Percentiles rank a stretch among this genome's conserved stretches.
phyloP scores from a whole-genome alignment of 441 rosid species.

The Pelargonium exstipulatum region DNA sequence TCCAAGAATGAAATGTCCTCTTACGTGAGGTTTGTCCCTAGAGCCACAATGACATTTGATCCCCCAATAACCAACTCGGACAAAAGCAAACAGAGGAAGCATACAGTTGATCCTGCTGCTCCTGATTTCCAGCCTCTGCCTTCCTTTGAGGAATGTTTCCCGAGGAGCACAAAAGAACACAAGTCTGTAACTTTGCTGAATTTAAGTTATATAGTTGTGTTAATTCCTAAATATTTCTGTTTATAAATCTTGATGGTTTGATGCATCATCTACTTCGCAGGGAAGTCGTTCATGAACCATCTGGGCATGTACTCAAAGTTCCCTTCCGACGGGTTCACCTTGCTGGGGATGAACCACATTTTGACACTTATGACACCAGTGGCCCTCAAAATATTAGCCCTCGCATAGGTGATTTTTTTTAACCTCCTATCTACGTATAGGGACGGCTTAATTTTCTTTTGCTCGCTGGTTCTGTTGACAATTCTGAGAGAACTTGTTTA shows the following conservation, averaged over 20 bases:
- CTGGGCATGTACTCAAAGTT: constrained; percentile 78
- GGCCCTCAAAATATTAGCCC: constrained; percentile 86
- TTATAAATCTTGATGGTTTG: not conserved
- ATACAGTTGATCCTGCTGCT: constrained; percentile 74
- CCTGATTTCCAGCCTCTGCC: constrained; percentile 87
- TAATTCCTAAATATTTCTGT: constrained; percentile 2
- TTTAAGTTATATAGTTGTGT: not conserved
- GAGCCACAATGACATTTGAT: constrained; percentile 74
- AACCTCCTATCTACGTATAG: not conserved
- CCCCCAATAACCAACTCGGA: constrained; percentile 48
- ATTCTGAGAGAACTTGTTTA: not conserved
- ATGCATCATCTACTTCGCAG: constrained; percentile 34
- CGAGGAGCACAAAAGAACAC: constrained; percentile 75
- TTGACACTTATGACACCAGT: constrained; percentile 88
- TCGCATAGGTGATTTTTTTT: constrained; percentile 40
- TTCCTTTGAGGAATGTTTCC: constrained; percentile 84
- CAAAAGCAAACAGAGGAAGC: constrained; percentile 49
- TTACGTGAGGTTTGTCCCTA: constrained; percentile 26
- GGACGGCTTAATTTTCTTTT: not conserved
- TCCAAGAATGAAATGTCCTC: constrained; percentile 33
- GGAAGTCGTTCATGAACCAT: constrained; percentile 68
- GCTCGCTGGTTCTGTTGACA: not conserved
- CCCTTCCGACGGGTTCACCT: constrained; percentile 80
- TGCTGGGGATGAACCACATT: constrained; percentile 73
- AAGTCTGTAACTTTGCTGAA: constrained; percentile 30